Evolutionary conservation across 805 yeast genomes (phyloP).

Genomic region (Ogataea pini): DNA sequence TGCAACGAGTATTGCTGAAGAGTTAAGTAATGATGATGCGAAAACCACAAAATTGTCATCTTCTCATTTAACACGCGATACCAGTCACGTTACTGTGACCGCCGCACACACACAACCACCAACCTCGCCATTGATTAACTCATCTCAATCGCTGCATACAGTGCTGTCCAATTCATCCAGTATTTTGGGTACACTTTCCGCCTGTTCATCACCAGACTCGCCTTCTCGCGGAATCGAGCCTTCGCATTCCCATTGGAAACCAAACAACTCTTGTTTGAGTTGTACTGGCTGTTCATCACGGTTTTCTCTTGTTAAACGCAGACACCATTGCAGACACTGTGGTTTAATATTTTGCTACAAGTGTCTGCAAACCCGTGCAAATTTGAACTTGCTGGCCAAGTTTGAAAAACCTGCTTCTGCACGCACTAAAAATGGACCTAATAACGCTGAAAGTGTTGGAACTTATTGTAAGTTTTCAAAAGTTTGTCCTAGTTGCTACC

Average conservation of each 20-base stretch:
- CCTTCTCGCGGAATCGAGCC: constrained; percentile 40
- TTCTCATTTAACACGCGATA: too few species aligned
- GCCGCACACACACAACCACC: neutral
- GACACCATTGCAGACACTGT: constrained; percentile 56
- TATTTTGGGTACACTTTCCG: neutral
- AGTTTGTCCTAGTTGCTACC: constrained; percentile 32
- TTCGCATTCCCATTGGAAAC: constrained; percentile 54
- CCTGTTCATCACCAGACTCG: constrained; percentile 4
- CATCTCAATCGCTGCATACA: constrained; percentile 10
- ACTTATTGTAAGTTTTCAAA: constrained; percentile 30
- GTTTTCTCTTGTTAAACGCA: constrained; percentile 35
- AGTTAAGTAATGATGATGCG: neutral
- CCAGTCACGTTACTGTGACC: neutral
- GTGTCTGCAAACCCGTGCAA: constrained; percentile 34
- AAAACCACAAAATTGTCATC: too few species aligned
- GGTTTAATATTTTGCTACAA: constrained; percentile 47
- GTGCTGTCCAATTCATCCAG: constrained; percentile 20
- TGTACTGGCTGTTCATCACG: constrained; percentile 37
- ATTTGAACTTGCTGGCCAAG: constrained; percentile 37
- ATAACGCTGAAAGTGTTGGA: constrained; percentile 5
- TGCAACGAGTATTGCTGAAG: constrained; percentile 1
- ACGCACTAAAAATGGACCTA: constrained; percentile 5
- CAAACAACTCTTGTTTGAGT: constrained; percentile 39
- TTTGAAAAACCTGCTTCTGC: constrained; percentile 32
- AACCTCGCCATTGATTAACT: neutral